Conservation (phyloP, 2,329 filamentous ascomycete genomes). For the Aspergillus neoniger region DNA sequence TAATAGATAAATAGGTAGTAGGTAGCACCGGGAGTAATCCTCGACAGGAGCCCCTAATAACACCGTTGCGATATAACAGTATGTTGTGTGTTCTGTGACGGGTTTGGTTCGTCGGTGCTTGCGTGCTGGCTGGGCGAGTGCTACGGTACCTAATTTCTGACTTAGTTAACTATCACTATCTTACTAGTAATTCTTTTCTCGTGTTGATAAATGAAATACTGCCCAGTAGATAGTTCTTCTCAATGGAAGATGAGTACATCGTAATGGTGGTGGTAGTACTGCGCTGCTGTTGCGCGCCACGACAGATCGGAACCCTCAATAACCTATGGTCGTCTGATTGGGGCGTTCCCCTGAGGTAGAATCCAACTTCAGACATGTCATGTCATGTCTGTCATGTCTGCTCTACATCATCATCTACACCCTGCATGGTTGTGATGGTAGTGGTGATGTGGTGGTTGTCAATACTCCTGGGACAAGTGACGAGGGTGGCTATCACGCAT, state of each 20-base stretch:
- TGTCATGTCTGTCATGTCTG: slow-evolving; percentile 3
- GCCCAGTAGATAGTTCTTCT: no score
- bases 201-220: background rate
- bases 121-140: background rate
- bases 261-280: slow-evolving; percentile 12
- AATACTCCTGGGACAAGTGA: no score
- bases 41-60: background rate
- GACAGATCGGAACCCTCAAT: background rate
- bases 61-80: background rate
- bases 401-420: background rate
- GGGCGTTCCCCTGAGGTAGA: slow-evolving; percentile 1
- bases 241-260: no score
- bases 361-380: background rate
- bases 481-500: no score
- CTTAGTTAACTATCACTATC: no score
- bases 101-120: no score
- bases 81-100: no score
- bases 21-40: background rate
- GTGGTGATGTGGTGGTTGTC: no score
- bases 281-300: background rate
- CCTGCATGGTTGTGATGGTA: no score
- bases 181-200: background rate
- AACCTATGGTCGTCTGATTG: background rate
- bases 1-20: no score
- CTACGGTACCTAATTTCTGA: no score